These are phyloP conservation scores for Malbranchea cinnamomea DNA, from an alignment of 2,329 filamentous ascomycete genomes.

Conservation along the genomic window DNA sequence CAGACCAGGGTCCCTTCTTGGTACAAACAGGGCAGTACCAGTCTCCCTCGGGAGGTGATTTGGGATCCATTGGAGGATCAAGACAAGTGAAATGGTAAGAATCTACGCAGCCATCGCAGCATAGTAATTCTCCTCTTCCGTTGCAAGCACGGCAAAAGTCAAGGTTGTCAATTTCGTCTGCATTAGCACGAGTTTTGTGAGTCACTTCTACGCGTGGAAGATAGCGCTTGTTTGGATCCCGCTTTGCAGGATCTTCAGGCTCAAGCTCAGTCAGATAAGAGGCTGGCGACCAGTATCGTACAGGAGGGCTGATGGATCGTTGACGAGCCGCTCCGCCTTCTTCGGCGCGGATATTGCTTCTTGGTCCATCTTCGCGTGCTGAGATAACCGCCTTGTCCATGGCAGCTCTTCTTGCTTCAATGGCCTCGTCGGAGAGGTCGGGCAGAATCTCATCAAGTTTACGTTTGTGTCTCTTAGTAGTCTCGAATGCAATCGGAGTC, in stretches of 20 bases:
- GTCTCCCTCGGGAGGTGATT: constrained; percentile 49
- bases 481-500: no score
- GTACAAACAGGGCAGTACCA: constrained; percentile 64
- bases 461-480: no score
- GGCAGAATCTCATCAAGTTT: no score
- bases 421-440: constrained; percentile 14
- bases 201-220: no score
- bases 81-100: constrained; percentile 85
- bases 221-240: no score
- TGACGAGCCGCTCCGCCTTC: constrained; percentile 4
- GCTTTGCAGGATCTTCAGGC: no score
- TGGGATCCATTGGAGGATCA: constrained; percentile 58
- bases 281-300: no score
- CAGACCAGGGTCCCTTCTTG: constrained; percentile 44
- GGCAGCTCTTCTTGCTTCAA: constrained; percentile 14
- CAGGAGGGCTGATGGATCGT: no score
- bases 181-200: no score
- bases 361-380: no score
- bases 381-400: constrained; percentile 11
- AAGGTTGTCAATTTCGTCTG: constrained; percentile 50
- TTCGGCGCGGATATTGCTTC: constrained; percentile 9
- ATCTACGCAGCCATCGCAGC: constrained; percentile 81
- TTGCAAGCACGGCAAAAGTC: constrained; percentile 81
- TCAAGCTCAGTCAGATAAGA: no score
- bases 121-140: constrained; percentile 70